A percentile compares a stretch with the other conserved stretches of the same genome.
Conservation (phyloP, 441 rosid species). For the Euphorbia corollata region DNA sequence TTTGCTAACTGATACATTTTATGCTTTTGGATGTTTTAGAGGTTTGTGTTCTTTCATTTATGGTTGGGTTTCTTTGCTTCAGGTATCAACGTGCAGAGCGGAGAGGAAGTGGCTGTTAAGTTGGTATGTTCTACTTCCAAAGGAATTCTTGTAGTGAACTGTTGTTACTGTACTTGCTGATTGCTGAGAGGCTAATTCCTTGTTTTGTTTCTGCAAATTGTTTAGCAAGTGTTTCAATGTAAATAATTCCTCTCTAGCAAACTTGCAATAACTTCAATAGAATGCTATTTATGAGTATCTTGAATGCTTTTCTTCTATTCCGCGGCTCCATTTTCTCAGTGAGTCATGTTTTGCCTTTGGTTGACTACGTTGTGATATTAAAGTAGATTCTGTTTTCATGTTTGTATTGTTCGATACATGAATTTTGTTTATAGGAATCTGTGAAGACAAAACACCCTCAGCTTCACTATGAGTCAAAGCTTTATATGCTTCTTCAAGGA, state of each 20-base stretch:
- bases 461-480: too few species aligned
- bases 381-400: background rate
- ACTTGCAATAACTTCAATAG: background rate
- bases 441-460: too few species aligned
- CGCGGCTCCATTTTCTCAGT: background rate
- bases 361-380: background rate
- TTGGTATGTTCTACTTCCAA: slow-evolving; percentile 42
- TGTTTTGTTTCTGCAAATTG: background rate
- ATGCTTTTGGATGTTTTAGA: background rate
- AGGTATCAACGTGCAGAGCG: slow-evolving; percentile 84
- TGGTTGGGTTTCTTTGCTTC: slow-evolving; percentile 15
- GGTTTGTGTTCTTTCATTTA: slow-evolving; percentile 3
- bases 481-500: too few species aligned
- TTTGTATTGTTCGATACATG: background rate
- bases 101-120: slow-evolving; percentile 96
- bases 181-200: background rate
- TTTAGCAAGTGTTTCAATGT: background rate
- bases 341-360: background rate
- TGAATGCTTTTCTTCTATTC: background rate
- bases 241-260: background rate
- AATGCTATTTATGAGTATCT: background rate
- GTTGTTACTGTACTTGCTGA: background rate
- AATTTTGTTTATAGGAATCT: too few species aligned
- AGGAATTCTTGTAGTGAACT: background rate
- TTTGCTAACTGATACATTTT: background rate